Conservation (phyloP, 805 yeast species). For the Suhomyces canberraensis region DNA sequence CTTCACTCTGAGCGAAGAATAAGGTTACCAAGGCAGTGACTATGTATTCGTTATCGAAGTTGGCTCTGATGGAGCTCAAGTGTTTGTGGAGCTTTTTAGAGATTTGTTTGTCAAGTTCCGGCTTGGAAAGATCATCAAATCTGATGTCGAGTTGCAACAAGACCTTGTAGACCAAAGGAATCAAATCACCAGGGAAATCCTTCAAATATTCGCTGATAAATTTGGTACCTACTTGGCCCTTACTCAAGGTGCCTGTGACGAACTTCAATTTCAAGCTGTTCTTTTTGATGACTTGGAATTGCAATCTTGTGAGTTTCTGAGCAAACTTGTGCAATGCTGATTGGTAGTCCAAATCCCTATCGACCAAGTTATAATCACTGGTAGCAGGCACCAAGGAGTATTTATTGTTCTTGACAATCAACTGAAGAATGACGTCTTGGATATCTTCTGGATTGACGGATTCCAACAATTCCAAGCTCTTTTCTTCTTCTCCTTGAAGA, state of each 20-base stretch:
- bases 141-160: slow-evolving; percentile 28
- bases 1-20: slow-evolving; percentile 16
- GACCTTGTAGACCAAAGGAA: slow-evolving; percentile 27
- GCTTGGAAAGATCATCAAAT: slow-evolving; percentile 21
- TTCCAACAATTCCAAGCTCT: slow-evolving; percentile 36
- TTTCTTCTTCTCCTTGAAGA: slow-evolving; percentile 26
- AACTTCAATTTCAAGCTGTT: slow-evolving; percentile 45
- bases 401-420: slow-evolving; percentile 45
- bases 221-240: slow-evolving; percentile 18
- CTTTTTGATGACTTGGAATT: slow-evolving; percentile 37
- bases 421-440: slow-evolving; percentile 38
- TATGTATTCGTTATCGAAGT: slow-evolving; percentile 12
- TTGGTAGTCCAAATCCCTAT: slow-evolving; percentile 32
- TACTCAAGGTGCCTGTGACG: slow-evolving; percentile 35
- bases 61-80: slow-evolving; percentile 3
- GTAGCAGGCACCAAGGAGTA: slow-evolving; percentile 21
- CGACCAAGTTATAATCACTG: slow-evolving; percentile 18
- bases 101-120: slow-evolving; percentile 12
- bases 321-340: slow-evolving; percentile 19
- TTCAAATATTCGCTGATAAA: slow-evolving; percentile 17
- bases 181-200: slow-evolving; percentile 30
- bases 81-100: slow-evolving; percentile 17
- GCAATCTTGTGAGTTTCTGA: slow-evolving; percentile 30
- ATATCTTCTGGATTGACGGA: slow-evolving; percentile 25
- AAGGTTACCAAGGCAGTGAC: slow-evolving; percentile 30